Base-by-base conservation (phyloP, 75 land plant genomes). In the Larix kaempferi region DNA sequence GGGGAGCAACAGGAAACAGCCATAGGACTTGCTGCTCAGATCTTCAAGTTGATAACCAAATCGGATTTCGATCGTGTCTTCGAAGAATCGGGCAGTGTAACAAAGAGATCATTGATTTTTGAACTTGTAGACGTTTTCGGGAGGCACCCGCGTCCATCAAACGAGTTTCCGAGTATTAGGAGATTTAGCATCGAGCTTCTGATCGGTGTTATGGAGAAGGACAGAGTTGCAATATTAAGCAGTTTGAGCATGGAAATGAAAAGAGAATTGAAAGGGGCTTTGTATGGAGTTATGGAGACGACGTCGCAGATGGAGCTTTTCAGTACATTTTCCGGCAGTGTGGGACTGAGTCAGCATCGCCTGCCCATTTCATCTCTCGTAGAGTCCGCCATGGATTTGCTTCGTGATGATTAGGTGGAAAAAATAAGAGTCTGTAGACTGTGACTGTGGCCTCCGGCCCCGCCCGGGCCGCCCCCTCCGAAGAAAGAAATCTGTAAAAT, bases 291-390 rank as follows among this genome's bases (percentile, higher is more conserved):
- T 21, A 21, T 10, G 26, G 74, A 72, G 8, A 44, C 54, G 5
- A 72, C 74, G 74, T 72, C 55, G 15, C 52, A 49, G 25, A 7
- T 72, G 55, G 74, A 72, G 74, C 6, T 14, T n/a, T 72, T 19
- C 55, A 72, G 4, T 23, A 72, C 11, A 21, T 44, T 72, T 3
- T 72, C 74, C 2, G 93, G 93, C 5, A 85, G 83, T 27, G 87
- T 87, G 63, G 93, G 93, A 13, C 13, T 91, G 19, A 81, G 77
- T 77, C 82, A 85, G n/a, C 87, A 89, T 67, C 59, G 71, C 11
- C 57, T 22, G 22, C 16, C 84, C 4, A 67, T 91, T 21, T 82
- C 77, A 19, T 6, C 49, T 6, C 49, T 41, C 49, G 49, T 41
- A 41, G 7, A 41, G 6, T 6, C 49, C 7, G 49, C 49, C 49